Conservation (phyloP, 2,329 filamentous ascomycete species). For the Colletotrichum chlorophyti region DNA sequence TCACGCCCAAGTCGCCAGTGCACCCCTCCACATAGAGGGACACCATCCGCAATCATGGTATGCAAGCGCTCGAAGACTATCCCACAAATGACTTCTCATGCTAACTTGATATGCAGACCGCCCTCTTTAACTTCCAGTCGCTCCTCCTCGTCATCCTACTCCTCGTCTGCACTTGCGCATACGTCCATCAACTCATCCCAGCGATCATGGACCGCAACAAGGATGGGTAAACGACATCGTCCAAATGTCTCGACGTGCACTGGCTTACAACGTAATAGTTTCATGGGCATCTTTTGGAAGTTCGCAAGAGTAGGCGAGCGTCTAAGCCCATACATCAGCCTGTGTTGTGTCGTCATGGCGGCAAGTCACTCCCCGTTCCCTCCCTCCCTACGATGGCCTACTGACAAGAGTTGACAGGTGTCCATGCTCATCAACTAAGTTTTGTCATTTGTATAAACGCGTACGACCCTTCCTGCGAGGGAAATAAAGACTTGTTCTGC, state of each 20-base stretch:
- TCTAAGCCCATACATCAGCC: constrained; percentile 91
- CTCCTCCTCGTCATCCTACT: constrained; percentile 93
- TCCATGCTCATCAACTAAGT: constrained; percentile 19
- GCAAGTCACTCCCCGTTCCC: constrained; percentile 61
- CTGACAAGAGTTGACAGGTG: constrained; percentile 9
- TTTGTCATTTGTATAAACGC: neutral
- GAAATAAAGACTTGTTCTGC: constrained; percentile 10
- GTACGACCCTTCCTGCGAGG: neutral
- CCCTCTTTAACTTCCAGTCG: constrained; percentile 98
- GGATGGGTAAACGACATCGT: constrained; percentile 72
- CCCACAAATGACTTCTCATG: neutral
- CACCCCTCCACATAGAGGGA: constrained; percentile 15
- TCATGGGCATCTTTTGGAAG: constrained; percentile 94
- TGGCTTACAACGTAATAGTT: constrained; percentile 47
- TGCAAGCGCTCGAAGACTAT: neutral
- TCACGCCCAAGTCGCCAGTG: constrained; percentile 8
- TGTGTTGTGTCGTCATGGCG: constrained; percentile 94
- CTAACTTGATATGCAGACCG: constrained; percentile 65
- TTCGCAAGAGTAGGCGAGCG: constrained; percentile 90
- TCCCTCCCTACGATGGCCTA: neutral
- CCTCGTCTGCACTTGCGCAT: constrained; percentile 94
- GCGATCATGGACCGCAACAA: constrained; percentile 92
- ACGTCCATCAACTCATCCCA: constrained; percentile 89
- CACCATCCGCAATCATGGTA: constrained; percentile 34
- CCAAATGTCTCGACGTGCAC: too few relatives aligned